Percentiles rank a stretch among this genome's conserved stretches.
phyloP scores from a whole-genome alignment of 495 filamentous ascomycete species.

The Aspergillus diversus region DNA sequence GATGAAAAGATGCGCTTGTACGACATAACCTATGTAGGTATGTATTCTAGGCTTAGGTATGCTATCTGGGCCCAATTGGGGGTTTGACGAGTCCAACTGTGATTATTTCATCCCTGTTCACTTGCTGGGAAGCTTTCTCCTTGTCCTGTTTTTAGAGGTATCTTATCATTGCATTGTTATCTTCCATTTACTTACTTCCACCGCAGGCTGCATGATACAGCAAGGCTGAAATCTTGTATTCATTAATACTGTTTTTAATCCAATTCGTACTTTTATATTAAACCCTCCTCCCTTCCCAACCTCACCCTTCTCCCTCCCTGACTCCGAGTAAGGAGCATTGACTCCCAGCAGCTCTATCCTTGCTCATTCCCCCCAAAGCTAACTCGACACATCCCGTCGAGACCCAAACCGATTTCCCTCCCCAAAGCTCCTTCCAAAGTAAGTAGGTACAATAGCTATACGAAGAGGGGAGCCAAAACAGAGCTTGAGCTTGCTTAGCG shows the following conservation, averaged over 20 bases:
- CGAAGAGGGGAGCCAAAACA: not conserved
- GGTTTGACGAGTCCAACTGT: conserved; percentile 12
- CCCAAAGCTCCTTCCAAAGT: not conserved
- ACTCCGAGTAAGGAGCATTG: not conserved
- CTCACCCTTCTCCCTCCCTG: not conserved
- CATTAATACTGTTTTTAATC: not conserved
- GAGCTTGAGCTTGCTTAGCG: too few relatives aligned
- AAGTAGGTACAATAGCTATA: not conserved
- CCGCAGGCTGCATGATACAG: not conserved
- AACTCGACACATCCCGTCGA: too few relatives aligned
- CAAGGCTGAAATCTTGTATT: not conserved
- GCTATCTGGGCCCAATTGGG: not conserved
- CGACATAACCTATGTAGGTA: conserved; percentile 24
- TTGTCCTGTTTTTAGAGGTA: not conserved
- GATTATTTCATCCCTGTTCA: conserved; percentile 1
- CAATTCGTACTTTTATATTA: not conserved
- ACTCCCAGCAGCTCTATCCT: too few relatives aligned
- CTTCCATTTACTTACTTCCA: not conserved
- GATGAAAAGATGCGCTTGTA: conserved; percentile 25
- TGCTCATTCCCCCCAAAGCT: too few relatives aligned
- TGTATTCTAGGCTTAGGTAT: conserved; percentile 22
- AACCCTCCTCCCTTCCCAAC: not conserved
- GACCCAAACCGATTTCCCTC: too few relatives aligned
- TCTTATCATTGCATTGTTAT: not conserved
- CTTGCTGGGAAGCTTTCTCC: not conserved